phyloP scores from a whole-genome alignment of 2,329 filamentous ascomycete species.

The Calonectria pseudoreteaudii region DNA sequence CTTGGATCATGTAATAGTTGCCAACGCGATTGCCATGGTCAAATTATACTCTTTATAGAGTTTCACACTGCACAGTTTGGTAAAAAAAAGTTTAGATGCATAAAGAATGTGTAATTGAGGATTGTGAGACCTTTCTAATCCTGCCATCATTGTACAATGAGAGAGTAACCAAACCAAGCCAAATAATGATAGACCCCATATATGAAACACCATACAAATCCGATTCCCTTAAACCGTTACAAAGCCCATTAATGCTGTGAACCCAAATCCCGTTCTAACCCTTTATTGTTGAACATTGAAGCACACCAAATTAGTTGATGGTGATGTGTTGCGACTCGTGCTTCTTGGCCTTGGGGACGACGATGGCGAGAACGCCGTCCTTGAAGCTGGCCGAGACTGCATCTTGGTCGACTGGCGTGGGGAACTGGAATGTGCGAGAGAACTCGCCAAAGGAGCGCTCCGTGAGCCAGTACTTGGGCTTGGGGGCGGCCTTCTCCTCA shows the following conservation, averaged over 20 bases:
- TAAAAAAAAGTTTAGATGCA: background rate
- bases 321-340: constrained; percentile 65
- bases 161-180: background rate
- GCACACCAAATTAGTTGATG: constrained; percentile 56
- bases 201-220: background rate
- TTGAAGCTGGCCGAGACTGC: constrained; percentile 71
- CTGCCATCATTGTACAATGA: background rate
- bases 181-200: background rate
- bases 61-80: background rate
- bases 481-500: constrained; percentile 48
- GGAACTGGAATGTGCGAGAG: constrained; percentile 76
- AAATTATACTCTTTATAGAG: background rate
- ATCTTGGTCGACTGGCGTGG: constrained; percentile 71
- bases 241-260: background rate
- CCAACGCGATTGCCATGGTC: background rate
- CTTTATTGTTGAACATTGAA: background rate
- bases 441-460: constrained; percentile 77
- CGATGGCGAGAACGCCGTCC: constrained; percentile 73
- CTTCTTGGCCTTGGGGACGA: constrained; percentile 75
- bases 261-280: background rate
- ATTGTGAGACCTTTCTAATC: background rate
- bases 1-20: background rate
- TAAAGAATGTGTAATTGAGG: background rate
- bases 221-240: background rate
- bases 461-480: constrained; percentile 76